Evolutionary conservation across 1,284 basidiomycete species (phyloP), one percentile per base, ranked within the genome.

Genomic region (Cystobasidium pallidum): DNA sequence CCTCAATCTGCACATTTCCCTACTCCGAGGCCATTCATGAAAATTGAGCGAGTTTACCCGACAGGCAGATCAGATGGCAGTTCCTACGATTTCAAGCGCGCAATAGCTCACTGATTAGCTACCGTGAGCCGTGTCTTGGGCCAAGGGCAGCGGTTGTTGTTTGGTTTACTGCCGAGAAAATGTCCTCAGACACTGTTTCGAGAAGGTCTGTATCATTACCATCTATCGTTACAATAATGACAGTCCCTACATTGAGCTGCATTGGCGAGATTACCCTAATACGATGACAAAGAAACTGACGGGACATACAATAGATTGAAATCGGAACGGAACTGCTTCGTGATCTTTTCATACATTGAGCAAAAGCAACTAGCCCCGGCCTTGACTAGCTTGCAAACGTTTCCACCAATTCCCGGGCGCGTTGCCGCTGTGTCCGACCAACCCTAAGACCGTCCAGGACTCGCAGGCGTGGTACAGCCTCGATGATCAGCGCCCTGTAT

Each of bases 401-500:
- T n/a, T 64, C 71, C n/a, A 76, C 26, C 19, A 73, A 63, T 34
- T 73, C 70, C 13, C 71, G 19, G 26, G 72, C 75, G 19, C 61
- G 39, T 30, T 76, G 70, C n/a, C 73, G 64, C 36, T 63, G 58
- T 10, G 36, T 41, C 10, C 49, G 19, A n/a, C 68, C 62, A 76
- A 94, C 87, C 75, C 85, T 84, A 76, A 95, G 86, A 61, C 92
- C 93, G 82, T 96, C 93, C 77, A 96, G 81, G 83, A 88, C 82
- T 77, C 85, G 83, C 74, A 96, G 82, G 43, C 84, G 81, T 15
- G 84, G 81, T 79, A 90, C 91, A 26, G 86, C 86, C 24, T 86
- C 83, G 88, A 94, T 91, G 62, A 94, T 84, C 72, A 94, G 83
- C 32, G 92, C 92, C 59, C 94, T 88, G 81, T 95, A 96, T 51